phyloP scores from a whole-genome alignment of 768 basidiomycete species.

The Phanerochaete carnosa region DNA sequence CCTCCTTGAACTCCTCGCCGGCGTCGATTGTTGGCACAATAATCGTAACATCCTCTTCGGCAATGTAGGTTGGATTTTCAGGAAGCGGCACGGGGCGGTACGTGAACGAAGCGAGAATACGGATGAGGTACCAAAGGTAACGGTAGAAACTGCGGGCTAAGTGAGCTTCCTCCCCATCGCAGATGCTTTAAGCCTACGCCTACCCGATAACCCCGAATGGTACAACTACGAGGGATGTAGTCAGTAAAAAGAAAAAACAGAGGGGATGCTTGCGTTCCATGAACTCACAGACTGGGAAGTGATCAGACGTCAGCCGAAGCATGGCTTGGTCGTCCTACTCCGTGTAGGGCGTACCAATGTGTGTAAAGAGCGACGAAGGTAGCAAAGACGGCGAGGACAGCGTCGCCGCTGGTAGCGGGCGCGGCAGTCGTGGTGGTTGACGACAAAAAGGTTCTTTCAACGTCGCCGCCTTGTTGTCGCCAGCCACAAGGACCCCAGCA shows the following conservation, averaged over 20 bases:
- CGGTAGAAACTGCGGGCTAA: conserved; percentile 70
- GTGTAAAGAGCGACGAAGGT: conserved; percentile 15
- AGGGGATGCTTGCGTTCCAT: conserved; percentile 1
- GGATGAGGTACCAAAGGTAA: conserved; percentile 90
- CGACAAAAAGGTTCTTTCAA: conserved; percentile 7
- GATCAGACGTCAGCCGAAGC: conserved; percentile 89
- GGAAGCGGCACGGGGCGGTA: conserved; percentile 91
- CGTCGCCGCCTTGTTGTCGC: background rate
- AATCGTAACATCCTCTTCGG: conserved; percentile 92
- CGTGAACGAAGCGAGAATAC: conserved; percentile 69
- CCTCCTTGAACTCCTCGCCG: conserved; percentile 93
- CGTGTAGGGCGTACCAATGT: conserved; percentile 9
- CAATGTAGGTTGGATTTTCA: conserved; percentile 86
- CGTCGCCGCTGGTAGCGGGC: conserved; percentile 18
- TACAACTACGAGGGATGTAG: conserved; percentile 53
- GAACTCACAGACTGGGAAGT: conserved; percentile 84
- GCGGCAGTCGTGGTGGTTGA: conserved; percentile 12
- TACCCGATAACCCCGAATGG: conserved; percentile 89
- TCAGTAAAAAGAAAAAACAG: conserved; percentile 4
- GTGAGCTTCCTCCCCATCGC: background rate
- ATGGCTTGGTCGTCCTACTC: conserved; percentile 35
- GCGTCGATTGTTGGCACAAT: conserved; percentile 96
- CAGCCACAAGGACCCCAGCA: too few relatives aligned
- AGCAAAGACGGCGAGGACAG: background rate
- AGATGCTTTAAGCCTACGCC: conserved; percentile 38